Percentiles rank a stretch among this genome's conserved stretches.
Conservation (phyloP, 345 rosid genomes). For the Balakata baccata region DNA sequence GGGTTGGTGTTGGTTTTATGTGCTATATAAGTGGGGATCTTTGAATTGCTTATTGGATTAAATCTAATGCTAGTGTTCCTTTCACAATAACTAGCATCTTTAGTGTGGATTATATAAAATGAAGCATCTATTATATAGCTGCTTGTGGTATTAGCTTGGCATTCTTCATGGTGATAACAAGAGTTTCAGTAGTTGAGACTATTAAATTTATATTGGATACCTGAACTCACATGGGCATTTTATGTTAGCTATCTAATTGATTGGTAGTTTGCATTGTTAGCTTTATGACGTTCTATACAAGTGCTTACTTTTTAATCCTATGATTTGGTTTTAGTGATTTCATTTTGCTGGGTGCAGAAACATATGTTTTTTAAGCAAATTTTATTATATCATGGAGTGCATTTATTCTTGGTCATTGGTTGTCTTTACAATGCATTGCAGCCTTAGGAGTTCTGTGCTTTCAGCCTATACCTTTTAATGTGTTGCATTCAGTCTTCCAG, state of each 20-base stretch:
- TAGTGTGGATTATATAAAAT: neutral
- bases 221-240: neutral
- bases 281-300: neutral
- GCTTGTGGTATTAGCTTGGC: neutral
- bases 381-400: neutral
- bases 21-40: neutral
- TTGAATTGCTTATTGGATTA: neutral
- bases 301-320: neutral
- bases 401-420: neutral
- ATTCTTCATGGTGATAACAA: neutral
- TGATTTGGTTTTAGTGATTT: neutral
- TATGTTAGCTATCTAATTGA: neutral
- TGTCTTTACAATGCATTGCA: neutral
- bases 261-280: neutral
- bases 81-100: neutral
- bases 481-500: neutral
- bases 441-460: neutral
- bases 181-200: neutral
- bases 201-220: too few relatives aligned
- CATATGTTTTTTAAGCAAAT: neutral
- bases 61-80: neutral
- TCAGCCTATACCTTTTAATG: neutral
- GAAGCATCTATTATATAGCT: neutral
- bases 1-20: neutral
- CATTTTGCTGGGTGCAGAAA: neutral